Conservation (phyloP, 1,284 basidiomycete genomes). For the Rhizopogon parksii region DNA sequence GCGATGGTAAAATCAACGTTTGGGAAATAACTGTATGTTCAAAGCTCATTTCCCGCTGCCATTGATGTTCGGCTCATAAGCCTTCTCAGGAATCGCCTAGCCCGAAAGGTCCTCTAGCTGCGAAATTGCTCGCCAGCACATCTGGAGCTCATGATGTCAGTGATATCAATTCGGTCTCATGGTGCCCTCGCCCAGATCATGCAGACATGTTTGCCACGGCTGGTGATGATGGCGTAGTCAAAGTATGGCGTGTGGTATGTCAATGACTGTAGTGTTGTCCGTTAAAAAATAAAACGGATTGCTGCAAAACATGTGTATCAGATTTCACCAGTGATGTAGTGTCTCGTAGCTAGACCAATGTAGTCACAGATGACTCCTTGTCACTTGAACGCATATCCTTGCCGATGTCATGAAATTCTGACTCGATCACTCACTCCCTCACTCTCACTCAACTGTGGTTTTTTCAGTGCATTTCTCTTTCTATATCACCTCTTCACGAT, state of each 20-base stretch:
- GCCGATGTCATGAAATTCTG: not conserved
- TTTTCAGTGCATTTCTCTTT: not conserved
- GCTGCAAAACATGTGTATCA: no score
- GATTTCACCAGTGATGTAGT: no score
- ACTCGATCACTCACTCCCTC: not conserved
- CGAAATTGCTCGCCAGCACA: conserved; percentile 46
- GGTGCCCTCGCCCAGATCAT: conserved; percentile 62
- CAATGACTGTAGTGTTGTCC: not conserved
- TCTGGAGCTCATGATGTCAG: conserved; percentile 62
- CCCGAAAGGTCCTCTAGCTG: conserved; percentile 25
- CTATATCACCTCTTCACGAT: conserved; percentile 20
- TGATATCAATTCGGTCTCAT: conserved; percentile 74
- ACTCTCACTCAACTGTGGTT: no score
- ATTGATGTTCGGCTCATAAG: conserved; percentile 5
- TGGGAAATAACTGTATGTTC: conserved; percentile 61
- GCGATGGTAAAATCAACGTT: conserved; percentile 71
- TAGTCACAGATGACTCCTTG: no score
- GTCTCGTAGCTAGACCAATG: no score
- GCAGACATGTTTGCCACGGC: conserved; percentile 67
- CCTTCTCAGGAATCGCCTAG: conserved; percentile 23
- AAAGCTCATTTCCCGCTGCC: conserved; percentile 2
- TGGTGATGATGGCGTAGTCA: conserved; percentile 72
- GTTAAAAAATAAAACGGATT: no score
- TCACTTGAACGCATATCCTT: no score
- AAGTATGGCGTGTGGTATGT: conserved; percentile 51